Base-by-base conservation (phyloP, 1,139 yeast species). In the Pichia sp. region DNA sequence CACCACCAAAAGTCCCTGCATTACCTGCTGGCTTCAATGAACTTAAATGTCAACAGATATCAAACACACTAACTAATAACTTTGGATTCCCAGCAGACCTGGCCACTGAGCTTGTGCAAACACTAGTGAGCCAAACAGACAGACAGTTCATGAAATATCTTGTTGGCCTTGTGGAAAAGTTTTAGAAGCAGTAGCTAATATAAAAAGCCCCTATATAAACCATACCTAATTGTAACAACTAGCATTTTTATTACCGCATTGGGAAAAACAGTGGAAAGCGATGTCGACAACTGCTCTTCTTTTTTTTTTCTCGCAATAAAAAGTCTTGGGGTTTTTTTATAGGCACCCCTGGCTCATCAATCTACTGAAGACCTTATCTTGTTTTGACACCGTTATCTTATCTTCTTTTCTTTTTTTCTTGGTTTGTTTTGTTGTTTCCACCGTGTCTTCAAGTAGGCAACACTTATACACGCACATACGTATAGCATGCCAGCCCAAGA, bases 61-160 rank as follows among this genome's bases (percentile, higher is more conserved):
- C 57, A 5, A 54, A 49, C 24, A 69, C 72, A 20, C 74, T 81
- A 56, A 62, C 78, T 41, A 69, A 65, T 48, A 78, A 72, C 53
- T 66, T 85, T 56, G 76, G 87, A 40, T 71, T 83, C 54, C 79
- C 85, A 25, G 67, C 69, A 25, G 76, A 75, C 16, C 63, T 80
- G 50, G 75, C 76, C 46, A 72, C 72, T 49, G 84, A 81, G 47
- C 75, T 85, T 53, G 75, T 85, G 32, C 70, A 74, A 42, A 74
- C 73, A 51, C 69, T 85, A 61, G 74, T 80, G 11, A 71, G 74
- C 32, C 59, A 69, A 52, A 81, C 80, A 52, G 71, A 71, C 46
- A 79, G 82, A 59, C 75, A 74, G 42, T 84, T 84, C 65, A 80
- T 79, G 59, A 82, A 82, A 64, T 82, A 78, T 60, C 80, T 81